These are phyloP conservation scores for Leccinum subgranulosum DNA, from an alignment of 768 basidiomycete genomes.

Conservation along the genomic window DNA sequence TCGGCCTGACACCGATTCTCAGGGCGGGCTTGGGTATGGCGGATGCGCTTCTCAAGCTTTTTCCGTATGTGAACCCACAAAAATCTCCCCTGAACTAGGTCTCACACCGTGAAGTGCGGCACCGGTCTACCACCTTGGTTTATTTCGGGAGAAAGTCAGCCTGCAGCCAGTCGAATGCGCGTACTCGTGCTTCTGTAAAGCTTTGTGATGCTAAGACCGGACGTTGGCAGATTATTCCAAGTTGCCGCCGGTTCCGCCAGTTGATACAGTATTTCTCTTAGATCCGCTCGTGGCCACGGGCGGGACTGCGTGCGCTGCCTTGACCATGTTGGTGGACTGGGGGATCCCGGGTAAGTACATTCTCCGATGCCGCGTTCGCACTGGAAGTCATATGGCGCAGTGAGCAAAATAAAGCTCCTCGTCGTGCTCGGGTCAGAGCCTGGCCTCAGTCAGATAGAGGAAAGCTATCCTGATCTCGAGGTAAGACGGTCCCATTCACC, in stretches of 20 bases:
- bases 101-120: conserved; percentile 47
- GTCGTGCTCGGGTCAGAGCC: conserved; percentile 74
- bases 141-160: conserved; percentile 83
- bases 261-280: conserved; percentile 83
- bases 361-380: background rate
- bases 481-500: conserved; percentile 33
- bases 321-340: conserved; percentile 85
- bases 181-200: conserved; percentile 14
- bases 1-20: conserved; percentile 89
- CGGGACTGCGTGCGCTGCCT: conserved; percentile 84
- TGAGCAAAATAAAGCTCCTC: conserved; percentile 74
- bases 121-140: conserved; percentile 85
- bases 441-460: conserved; percentile 66
- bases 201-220: background rate
- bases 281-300: conserved; percentile 96
- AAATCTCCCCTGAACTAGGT: background rate
- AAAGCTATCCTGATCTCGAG: conserved; percentile 76
- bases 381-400: conserved; percentile 31
- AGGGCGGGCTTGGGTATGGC: conserved; percentile 94
- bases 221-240: conserved; percentile 76
- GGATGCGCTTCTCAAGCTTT: conserved; percentile 79
- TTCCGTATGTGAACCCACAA: conserved; percentile 57
- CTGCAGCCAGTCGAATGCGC: conserved; percentile 90
- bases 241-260: conserved; percentile 68
- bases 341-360: conserved; percentile 59